Evolutionary conservation across 2,329 filamentous ascomycete genomes (phyloP).

Genomic region (Amauroascus niger): DNA sequence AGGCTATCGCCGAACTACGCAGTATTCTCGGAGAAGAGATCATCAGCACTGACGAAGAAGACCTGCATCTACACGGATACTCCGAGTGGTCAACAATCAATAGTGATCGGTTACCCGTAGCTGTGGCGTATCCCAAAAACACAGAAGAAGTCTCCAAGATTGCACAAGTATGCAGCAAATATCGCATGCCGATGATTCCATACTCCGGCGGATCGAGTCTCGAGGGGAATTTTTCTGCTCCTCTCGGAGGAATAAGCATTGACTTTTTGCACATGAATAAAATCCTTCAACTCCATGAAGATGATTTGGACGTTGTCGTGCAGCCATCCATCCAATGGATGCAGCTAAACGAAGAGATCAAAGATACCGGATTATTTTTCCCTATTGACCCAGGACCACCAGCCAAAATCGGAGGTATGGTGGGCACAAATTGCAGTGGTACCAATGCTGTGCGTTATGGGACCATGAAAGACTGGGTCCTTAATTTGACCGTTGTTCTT

Average conservation of each 20-base stretch:
- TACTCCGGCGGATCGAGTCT: conserved; percentile 80
- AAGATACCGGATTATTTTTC: conserved; percentile 72
- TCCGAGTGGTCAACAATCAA: conserved; percentile 65
- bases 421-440: conserved; percentile 58
- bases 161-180: conserved; percentile 63
- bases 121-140: conserved; percentile 53
- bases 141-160: conserved; percentile 57
- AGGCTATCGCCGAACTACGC: conserved; percentile 50
- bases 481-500: conserved; percentile 61
- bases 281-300: conserved; percentile 67
- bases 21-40: conserved; percentile 47
- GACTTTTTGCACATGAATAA: conserved; percentile 84
- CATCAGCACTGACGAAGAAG: conserved; percentile 55
- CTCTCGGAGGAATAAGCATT: conserved; percentile 76
- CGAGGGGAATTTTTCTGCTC: conserved; percentile 83
- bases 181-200: conserved; percentile 73
- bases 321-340: conserved; percentile 92
- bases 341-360: conserved; percentile 66
- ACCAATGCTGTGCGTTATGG: conserved; percentile 57
- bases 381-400: conserved; percentile 75
- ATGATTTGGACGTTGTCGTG: conserved; percentile 87
- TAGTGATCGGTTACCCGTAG: conserved; percentile 52
- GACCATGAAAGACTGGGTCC: conserved; percentile 67
- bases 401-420: conserved; percentile 50
- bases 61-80: conserved; percentile 54